Evolutionary conservation across 345 rosid species (phyloP), one percentile per base, ranked within the genome.

Genomic region (Geranium rotundifolium): DNA sequence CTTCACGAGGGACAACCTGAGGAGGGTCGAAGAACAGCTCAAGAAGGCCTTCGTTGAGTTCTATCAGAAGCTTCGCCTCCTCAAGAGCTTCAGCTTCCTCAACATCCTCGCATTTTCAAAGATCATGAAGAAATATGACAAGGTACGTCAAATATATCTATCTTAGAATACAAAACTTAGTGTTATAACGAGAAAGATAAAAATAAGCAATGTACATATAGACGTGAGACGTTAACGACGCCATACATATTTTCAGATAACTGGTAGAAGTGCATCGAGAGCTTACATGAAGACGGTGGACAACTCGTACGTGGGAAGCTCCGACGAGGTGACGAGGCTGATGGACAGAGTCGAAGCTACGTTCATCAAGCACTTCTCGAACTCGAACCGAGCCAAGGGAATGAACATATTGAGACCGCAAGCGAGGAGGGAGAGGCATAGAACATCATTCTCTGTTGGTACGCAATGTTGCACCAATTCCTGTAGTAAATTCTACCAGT

Each of bases 111-210:
- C 96, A 0, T 78, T 86, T 59, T 85, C 89, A 71, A 84, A 79
- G 76, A 86, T 91, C 65, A 75, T 88, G 85, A 91, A 91, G 82
- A 91, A 88, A 75, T 86, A 91, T 66, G 96, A 88, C 67, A 88
- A 91, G 90, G 95, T 90, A 67, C 27, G 27, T 23, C 27, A 23
- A 23, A 23, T 23, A 2, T 23, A 23, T 23, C n/a, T 23, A 23
- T 23, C 27, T 23, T 23, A 23, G 27, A n/a, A n/a, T n/a, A 1
- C 27, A 23, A 23, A 23, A 23, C 27, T 2, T 23, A 23, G 27
- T 1, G 27, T 23, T 23, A 23, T 23, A 23, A 23, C 27, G 1
- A 23, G 27, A 23, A 23, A 23, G 27, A 23, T 23, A 23, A 23
- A 23, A 23, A 23, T 23, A 23, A 23, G 27, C 1, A 23, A 23